Evolutionary conservation across 2,329 filamentous ascomycete genomes (phyloP), one percentile per base, ranked within the genome.

Genomic region (Scorias spongiosa): DNA sequence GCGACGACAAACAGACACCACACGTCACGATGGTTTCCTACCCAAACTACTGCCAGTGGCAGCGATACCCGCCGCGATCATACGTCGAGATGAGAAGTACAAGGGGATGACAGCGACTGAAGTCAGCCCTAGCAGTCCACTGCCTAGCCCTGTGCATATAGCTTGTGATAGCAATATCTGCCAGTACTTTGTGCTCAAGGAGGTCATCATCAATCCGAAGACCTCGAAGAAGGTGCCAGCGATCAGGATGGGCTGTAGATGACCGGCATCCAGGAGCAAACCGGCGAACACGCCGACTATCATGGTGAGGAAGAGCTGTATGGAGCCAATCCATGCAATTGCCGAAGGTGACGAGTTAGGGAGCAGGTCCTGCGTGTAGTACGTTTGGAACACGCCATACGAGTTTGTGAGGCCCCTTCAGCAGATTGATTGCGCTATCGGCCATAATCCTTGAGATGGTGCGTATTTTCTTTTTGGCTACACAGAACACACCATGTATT

Each of bases 281-380:
- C 63, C 55, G 7, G 59, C 57, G 20, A 69, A 53, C 11, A 62
- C 54, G 2, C 64, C 64, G 10, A 67, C 26, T 6, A 63, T 45
- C 29, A 68, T 60, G 2, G 69, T 45, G 7, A 69, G 48, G 42
- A 60, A 69, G 1, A 62, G 59, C 50, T 71, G 66, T 1, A 67
- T 52, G 0, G 63, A 65, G 7, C 68, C 67, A 20, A 71, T 66
- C 67, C 68, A 71, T 2, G 67, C 65, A 34, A 72, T 69, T 2
- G 63, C 63, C 0, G 69, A 70, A 2, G 58, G 51, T 7, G 20
- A 26, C 20, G 20, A 26, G 7, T 26, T 7, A 0, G 55, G 41
- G 12, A 58, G 60, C 56, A 54, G 17, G 1, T 42, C 49, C 3
- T 49, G 11, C 10, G 34, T 47, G 42, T 66, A 69, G 48, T 67